These are phyloP conservation scores for Russula olivacea DNA, from an alignment of 768 basidiomycete species.

Conservation along the genomic window DNA sequence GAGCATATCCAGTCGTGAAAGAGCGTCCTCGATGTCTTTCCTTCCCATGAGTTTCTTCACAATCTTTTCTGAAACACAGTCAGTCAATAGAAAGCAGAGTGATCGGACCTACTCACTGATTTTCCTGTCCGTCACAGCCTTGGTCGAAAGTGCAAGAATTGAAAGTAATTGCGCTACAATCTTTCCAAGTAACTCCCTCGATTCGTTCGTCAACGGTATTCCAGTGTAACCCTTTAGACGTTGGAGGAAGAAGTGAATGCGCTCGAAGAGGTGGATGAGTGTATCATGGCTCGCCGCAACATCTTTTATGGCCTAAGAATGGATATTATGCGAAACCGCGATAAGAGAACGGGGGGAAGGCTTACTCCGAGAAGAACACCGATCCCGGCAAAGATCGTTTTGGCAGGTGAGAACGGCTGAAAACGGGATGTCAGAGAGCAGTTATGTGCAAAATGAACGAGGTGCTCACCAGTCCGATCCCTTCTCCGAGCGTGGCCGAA, in stretches of 20 bases:
- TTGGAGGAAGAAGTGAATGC: neutral
- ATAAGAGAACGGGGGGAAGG: neutral
- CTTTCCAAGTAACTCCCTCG: neutral
- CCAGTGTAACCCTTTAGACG: neutral
- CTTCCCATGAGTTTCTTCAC: neutral
- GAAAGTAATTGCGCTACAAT: conserved; percentile 1
- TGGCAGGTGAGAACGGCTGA: conserved; percentile 2
- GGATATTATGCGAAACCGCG: neutral
- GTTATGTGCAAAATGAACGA: neutral
- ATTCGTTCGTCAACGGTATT: neutral
- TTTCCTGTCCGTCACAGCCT: neutral
- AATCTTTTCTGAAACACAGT: neutral
- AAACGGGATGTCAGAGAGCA: neutral
- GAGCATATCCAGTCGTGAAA: neutral
- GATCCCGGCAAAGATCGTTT: neutral
- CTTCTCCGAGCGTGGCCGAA: neutral
- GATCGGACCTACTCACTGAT: neutral
- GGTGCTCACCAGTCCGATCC: neutral
- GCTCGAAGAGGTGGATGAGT: neutral
- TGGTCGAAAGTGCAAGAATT: conserved; percentile 3
- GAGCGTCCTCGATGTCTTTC: neutral
- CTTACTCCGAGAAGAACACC: neutral
- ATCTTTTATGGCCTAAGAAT: neutral
- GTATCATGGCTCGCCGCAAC: neutral
- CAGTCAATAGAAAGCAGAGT: neutral